These are phyloP conservation scores for Chrysanthemum seticuspe DNA, from an alignment of 129 eudicot genomes.

Conservation along the genomic window DNA sequence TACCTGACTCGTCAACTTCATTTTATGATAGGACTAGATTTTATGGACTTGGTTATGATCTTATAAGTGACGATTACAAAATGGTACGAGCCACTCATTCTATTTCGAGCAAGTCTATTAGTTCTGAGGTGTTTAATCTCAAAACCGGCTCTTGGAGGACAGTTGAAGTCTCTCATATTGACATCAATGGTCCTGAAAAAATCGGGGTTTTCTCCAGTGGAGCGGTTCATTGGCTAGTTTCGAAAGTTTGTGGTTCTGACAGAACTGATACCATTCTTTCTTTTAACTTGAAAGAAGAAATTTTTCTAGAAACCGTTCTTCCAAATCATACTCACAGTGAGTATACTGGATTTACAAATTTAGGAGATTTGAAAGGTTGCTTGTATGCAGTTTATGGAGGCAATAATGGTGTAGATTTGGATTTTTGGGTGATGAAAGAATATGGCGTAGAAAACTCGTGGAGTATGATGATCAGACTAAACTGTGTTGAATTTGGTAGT, in stretches of 20 bases:
- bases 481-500: too few species aligned
- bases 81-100: conserved; percentile 14
- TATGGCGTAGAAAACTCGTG: conserved; percentile 27
- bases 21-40: background rate
- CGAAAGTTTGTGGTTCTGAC: background rate
- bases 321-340: too few species aligned
- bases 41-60: conserved; percentile 25
- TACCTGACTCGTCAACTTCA: conserved; percentile 11
- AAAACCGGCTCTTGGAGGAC: conserved; percentile 23
- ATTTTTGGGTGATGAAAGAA: conserved; percentile 34
- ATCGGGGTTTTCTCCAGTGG: conserved; percentile 21
- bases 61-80: background rate
- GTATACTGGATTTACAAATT: background rate
- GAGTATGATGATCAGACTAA: background rate
- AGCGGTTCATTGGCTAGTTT: conserved; percentile 19
- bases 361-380: conserved; percentile 30
- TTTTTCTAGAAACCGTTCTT: background rate
- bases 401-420: background rate
- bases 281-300: too few species aligned
- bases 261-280: conserved; percentile 5
- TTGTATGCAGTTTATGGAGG: conserved; percentile 24
- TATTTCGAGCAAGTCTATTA: background rate
- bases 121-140: conserved; percentile 23
- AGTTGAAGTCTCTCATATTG: background rate
- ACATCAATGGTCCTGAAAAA: conserved; percentile 1